Evolutionary conservation across 768 basidiomycete genomes (phyloP).

Genomic region (Lactarius pseudohatsudake): DNA sequence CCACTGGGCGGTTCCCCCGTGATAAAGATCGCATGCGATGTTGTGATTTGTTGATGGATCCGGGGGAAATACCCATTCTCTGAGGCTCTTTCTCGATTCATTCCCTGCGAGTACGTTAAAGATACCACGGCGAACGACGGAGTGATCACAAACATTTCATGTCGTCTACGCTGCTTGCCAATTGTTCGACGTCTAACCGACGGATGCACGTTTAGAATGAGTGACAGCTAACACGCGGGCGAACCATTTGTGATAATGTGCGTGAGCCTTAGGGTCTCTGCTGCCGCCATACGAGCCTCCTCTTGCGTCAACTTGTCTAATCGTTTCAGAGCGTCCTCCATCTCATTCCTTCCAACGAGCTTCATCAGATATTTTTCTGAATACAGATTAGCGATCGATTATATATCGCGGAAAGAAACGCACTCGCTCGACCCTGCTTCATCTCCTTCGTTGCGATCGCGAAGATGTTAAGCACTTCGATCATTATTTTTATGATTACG

Average conservation of each 20-base stretch:
- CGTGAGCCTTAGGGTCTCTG: background rate
- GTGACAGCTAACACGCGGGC: background rate
- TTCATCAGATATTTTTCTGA: background rate
- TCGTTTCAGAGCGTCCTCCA: background rate
- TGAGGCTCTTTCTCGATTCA: background rate
- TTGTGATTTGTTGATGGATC: background rate
- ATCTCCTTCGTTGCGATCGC: no score
- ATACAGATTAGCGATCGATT: background rate
- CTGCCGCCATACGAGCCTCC: background rate
- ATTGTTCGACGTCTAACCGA: background rate
- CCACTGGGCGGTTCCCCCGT: background rate
- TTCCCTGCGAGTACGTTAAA: background rate
- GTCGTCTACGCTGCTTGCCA: background rate
- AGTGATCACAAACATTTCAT: background rate
- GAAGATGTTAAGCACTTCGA: no score
- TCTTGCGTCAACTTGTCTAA: background rate
- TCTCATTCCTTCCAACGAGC: background rate
- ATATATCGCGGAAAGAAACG: no score
- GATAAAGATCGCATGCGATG: background rate
- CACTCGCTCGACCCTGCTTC: no score
- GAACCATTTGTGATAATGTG: background rate
- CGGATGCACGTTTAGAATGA: no score
- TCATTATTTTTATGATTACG: no score
- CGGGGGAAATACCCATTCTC: background rate
- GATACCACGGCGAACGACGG: background rate